A percentile compares a stretch with the other conserved stretches of the same genome.
Conservation (phyloP, 2,329 filamentous ascomycete species). For the Cordyceps sp. region DNA sequence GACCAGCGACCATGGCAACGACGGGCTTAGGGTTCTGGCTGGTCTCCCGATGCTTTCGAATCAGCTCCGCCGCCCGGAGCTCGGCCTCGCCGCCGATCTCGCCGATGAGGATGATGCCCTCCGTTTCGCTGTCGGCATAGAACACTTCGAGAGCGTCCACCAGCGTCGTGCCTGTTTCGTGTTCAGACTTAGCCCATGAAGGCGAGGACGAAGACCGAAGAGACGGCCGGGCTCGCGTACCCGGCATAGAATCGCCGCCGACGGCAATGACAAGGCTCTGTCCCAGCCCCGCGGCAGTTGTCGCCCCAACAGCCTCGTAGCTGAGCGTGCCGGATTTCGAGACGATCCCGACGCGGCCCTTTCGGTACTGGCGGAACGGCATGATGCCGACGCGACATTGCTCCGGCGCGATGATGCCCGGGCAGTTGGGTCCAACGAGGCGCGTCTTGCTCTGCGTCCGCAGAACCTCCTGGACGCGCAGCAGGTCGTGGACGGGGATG, state of each 20-base stretch:
- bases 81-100: slow-evolving; percentile 58
- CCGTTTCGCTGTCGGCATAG: slow-evolving; percentile 49
- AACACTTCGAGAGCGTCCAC: slow-evolving; percentile 54
- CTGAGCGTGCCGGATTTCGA: slow-evolving; percentile 70
- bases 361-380: slow-evolving; percentile 22
- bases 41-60: slow-evolving; percentile 43
- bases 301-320: slow-evolving; percentile 63
- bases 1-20: slow-evolving; percentile 48
- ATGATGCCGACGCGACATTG: slow-evolving; percentile 37
- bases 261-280: slow-evolving; percentile 66
- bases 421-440: slow-evolving; percentile 66
- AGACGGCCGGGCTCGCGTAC: slow-evolving; percentile 11
- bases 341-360: slow-evolving; percentile 56
- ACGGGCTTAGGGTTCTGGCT: slow-evolving; percentile 43
- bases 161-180: slow-evolving; percentile 41
- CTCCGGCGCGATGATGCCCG: slow-evolving; percentile 61
- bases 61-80: slow-evolving; percentile 55
- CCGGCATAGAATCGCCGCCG: slow-evolving; percentile 59
- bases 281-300: slow-evolving; percentile 56
- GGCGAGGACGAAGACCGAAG: neutral
- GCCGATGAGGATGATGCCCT: slow-evolving; percentile 56
- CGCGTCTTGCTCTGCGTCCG: slow-evolving; percentile 55
- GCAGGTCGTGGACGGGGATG: slow-evolving; percentile 62
- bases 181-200: no score
- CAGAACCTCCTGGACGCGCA: slow-evolving; percentile 53